Evolutionary conservation across 2,329 filamentous ascomycete species (phyloP).

Genomic region (Aspergillus udagawae): DNA sequence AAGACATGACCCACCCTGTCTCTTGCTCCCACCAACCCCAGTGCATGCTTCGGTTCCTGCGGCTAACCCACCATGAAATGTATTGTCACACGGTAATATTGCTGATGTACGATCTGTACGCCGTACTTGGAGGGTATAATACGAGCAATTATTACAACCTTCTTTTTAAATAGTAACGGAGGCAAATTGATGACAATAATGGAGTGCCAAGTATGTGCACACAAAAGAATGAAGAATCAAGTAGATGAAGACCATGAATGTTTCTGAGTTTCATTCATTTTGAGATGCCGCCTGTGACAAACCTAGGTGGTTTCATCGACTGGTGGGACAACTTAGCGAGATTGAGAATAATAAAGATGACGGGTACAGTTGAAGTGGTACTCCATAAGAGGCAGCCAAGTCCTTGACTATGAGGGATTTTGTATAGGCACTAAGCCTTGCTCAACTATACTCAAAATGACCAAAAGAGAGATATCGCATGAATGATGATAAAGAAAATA

Average conservation of each 20-base stretch:
- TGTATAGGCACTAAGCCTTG: constrained; percentile 8
- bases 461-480: neutral
- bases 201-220: neutral
- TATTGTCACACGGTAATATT: neutral
- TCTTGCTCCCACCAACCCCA: constrained; percentile 13
- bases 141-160: neutral
- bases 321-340: neutral
- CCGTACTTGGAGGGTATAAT: neutral
- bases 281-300: neutral
- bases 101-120: neutral
- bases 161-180: neutral
- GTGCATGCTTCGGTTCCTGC: constrained; percentile 23
- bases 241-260: too few species aligned
- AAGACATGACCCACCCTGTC: constrained; percentile 14
- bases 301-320: constrained; percentile 4
- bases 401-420: constrained; percentile 19
- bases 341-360: neutral
- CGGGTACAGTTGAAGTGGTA: constrained; percentile 6
- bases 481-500: neutral
- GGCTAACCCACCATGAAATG: constrained; percentile 16
- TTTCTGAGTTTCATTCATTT: neutral
- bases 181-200: neutral
- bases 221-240: neutral
- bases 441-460: neutral
- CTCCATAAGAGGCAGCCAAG: constrained; percentile 6